Conservation (phyloP, 1,139 yeast genomes). For the Petasospora rhodanensis region DNA sequence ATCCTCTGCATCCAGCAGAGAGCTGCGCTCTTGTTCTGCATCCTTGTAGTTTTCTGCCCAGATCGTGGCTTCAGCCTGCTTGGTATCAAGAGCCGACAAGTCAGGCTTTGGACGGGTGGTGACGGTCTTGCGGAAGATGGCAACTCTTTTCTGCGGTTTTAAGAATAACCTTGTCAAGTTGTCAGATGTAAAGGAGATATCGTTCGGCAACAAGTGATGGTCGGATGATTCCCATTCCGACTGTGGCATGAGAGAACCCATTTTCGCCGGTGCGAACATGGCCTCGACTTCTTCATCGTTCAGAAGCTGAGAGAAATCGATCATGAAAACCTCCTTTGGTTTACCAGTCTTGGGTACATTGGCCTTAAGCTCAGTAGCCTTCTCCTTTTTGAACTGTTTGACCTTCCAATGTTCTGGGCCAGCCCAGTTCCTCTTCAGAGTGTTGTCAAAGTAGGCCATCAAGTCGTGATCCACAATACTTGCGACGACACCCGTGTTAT, state of each 20-base stretch:
- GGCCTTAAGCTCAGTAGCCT: constrained; percentile 19
- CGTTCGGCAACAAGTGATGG: constrained; percentile 63
- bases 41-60: constrained; percentile 38
- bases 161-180: constrained; percentile 64
- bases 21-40: constrained; percentile 33
- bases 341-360: constrained; percentile 9
- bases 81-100: no score
- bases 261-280: constrained; percentile 48
- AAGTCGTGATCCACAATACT: constrained; percentile 60
- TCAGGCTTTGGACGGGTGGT: constrained; percentile 7
- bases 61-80: no score
- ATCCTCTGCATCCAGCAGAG: constrained; percentile 24
- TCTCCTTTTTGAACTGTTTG: constrained; percentile 43
- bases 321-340: constrained; percentile 32
- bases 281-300: constrained; percentile 34
- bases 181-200: constrained; percentile 66
- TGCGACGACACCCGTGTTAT: constrained; percentile 23
- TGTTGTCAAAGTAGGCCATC: constrained; percentile 76
- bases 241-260: constrained; percentile 39
- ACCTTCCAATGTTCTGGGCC: constrained; percentile 97
- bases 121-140: constrained; percentile 26
- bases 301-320: constrained; percentile 46
- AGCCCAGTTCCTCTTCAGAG: constrained; percentile 70
- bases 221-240: constrained; percentile 37
- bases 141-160: constrained; percentile 49